A percentile compares a stretch with the other conserved stretches of the same genome.
Conservation (phyloP, 495 filamentous ascomycete species). For the Melanomma pulvis-pyrius region DNA sequence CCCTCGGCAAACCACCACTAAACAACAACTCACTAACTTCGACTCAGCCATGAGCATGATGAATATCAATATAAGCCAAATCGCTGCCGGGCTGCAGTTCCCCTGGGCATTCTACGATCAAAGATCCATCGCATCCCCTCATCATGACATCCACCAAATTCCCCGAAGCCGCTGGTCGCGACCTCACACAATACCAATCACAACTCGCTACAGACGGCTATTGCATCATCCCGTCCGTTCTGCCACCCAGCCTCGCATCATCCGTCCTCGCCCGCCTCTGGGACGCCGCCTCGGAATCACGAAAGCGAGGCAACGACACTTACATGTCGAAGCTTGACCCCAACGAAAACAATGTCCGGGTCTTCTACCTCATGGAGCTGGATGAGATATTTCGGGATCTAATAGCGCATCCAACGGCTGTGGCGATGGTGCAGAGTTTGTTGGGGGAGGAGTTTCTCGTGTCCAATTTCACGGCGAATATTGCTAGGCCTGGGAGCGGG, state of each 20-base stretch:
- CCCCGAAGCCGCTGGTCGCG: constrained; percentile 3
- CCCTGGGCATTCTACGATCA: no score
- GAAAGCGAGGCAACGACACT: constrained; percentile 6
- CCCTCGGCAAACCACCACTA: no score
- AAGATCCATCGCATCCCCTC: no score
- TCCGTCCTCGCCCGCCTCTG: background rate
- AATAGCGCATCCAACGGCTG: constrained; percentile 19
- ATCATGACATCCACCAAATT: constrained; percentile 5
- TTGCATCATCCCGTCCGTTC: background rate
- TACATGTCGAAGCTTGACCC: constrained; percentile 17
- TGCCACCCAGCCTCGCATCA: background rate
- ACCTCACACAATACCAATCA: background rate
- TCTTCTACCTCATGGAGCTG: constrained; percentile 23
- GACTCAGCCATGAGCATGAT: no score
- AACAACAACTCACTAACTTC: no score
- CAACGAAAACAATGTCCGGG: constrained; percentile 16
- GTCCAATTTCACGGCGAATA: constrained; percentile 24
- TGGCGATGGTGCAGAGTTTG: constrained; percentile 5
- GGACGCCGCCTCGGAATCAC: background rate
- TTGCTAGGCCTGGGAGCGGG: constrained; percentile 16
- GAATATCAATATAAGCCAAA: no score
- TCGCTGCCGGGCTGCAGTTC: no score
- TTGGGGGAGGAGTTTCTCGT: constrained; percentile 18
- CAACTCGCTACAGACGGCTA: constrained; percentile 1
- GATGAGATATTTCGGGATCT: constrained; percentile 20